Conservation (phyloP, 129 eudicot species). For the Gnaphalium uliginosum region DNA sequence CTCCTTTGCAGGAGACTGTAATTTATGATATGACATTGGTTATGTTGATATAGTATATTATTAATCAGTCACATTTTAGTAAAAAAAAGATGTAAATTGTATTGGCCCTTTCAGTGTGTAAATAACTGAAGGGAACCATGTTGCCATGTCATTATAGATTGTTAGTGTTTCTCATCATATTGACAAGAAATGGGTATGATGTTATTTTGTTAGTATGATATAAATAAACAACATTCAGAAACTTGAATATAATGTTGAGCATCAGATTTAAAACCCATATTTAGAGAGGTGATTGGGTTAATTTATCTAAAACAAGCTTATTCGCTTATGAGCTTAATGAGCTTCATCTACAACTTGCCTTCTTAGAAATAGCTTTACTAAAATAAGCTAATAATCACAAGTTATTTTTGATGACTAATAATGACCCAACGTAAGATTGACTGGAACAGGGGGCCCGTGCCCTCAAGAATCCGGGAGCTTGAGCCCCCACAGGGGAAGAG, state of each 20-base stretch:
- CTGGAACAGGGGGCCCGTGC: too few relatives aligned
- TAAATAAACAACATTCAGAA: neutral
- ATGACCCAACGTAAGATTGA: too few relatives aligned
- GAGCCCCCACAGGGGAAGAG: too few relatives aligned
- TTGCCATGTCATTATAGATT: neutral
- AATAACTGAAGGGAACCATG: neutral
- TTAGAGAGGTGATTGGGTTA: neutral
- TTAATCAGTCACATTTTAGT: conserved; percentile 25
- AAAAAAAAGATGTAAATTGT: neutral
- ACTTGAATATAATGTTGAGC: too few relatives aligned
- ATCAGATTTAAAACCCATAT: neutral
- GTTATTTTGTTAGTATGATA: neutral
- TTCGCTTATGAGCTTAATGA: too few relatives aligned
- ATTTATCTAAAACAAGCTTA: too few relatives aligned
- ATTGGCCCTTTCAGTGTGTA: neutral
- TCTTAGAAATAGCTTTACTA: too few relatives aligned
- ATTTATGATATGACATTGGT: conserved; percentile 28
- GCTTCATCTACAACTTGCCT: neutral
- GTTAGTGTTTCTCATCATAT: neutral
- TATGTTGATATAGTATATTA: conserved; percentile 30
- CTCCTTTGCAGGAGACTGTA: conserved; percentile 30
- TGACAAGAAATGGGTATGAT: neutral
- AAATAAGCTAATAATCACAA: too few relatives aligned
- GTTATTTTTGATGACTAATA: too few relatives aligned
- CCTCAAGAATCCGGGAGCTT: too few relatives aligned